These are phyloP conservation scores for Actinomortierella wolfii DNA, from an alignment of 371 early-diverging fungal genomes.

Conservation along the genomic window DNA sequence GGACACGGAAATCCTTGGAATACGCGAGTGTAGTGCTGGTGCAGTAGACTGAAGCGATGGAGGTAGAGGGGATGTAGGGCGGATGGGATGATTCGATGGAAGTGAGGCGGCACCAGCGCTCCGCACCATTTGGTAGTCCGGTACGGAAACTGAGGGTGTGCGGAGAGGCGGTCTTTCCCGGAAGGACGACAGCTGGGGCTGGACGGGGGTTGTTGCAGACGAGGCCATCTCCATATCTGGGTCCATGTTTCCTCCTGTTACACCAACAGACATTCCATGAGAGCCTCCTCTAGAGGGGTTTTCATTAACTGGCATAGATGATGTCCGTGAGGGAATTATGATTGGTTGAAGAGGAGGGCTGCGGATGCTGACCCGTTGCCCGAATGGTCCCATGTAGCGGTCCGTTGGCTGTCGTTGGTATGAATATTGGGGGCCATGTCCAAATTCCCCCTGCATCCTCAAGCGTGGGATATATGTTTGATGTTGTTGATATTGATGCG, in stretches of 20 bases:
- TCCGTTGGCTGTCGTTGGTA: not conserved
- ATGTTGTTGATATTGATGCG: constrained; percentile 7
- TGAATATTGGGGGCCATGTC: not conserved
- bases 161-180: too few relatives aligned
- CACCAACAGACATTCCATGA: not conserved
- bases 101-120: too few relatives aligned
- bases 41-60: not conserved
- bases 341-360: not conserved
- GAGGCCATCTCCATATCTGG: too few relatives aligned
- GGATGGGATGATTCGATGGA: too few relatives aligned
- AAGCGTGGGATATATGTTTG: not conserved
- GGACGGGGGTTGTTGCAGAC: too few relatives aligned
- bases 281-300: not conserved
- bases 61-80: too few relatives aligned
- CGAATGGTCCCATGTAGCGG: not conserved
- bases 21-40: not conserved
- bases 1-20: not conserved
- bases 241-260: too few relatives aligned
- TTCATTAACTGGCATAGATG: too few relatives aligned
- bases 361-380: not conserved
- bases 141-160: too few relatives aligned
- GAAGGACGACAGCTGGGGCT: too few relatives aligned
- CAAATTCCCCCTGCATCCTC: not conserved
- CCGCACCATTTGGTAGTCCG: too few relatives aligned
- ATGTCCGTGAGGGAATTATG: not conserved